phyloP scores from a whole-genome alignment of 768 basidiomycete species.

The Tulasnella sp. region DNA sequence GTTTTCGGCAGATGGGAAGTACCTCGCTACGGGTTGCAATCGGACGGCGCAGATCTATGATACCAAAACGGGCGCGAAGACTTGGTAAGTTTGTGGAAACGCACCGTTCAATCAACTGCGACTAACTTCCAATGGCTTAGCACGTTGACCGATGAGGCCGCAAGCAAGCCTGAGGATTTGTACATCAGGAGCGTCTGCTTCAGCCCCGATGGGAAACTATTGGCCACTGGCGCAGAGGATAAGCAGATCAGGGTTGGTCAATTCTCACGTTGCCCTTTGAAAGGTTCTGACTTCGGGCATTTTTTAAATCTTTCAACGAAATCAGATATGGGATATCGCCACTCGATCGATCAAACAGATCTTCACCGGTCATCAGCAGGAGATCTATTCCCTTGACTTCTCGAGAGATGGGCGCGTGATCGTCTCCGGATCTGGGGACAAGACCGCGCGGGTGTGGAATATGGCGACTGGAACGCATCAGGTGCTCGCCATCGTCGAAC shows the following conservation, averaged over 20 bases:
- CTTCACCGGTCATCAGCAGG: constrained; percentile 83
- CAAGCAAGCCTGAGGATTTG: constrained; percentile 64
- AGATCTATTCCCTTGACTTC: constrained; percentile 91
- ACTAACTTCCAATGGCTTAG: constrained; percentile 13
- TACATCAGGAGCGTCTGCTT: constrained; percentile 85
- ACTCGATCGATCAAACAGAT: constrained; percentile 67
- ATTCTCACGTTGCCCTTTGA: constrained; percentile 9
- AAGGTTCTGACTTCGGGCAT: not conserved
- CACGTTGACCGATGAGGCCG: constrained; percentile 58
- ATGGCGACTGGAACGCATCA: constrained; percentile 38
- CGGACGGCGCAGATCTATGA: constrained; percentile 93
- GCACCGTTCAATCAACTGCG: constrained; percentile 2
- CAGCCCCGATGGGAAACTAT: constrained; percentile 56
- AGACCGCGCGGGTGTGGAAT: constrained; percentile 52
- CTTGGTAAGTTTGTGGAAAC: constrained; percentile 57
- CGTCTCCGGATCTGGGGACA: constrained; percentile 81
- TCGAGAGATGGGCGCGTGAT: constrained; percentile 76
- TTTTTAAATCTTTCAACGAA: not conserved
- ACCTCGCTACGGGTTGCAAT: constrained; percentile 92
- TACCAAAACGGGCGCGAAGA: constrained; percentile 73
- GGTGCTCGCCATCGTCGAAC: constrained; percentile 40
- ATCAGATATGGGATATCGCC: constrained; percentile 84
- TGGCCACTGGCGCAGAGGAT: constrained; percentile 84
- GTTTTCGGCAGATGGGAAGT: constrained; percentile 90
- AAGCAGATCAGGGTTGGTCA: constrained; percentile 69